Evolutionary conservation across 345 rosid species (phyloP), one percentile per base, ranked within the genome.

Genomic region (Corymbia maculata): DNA sequence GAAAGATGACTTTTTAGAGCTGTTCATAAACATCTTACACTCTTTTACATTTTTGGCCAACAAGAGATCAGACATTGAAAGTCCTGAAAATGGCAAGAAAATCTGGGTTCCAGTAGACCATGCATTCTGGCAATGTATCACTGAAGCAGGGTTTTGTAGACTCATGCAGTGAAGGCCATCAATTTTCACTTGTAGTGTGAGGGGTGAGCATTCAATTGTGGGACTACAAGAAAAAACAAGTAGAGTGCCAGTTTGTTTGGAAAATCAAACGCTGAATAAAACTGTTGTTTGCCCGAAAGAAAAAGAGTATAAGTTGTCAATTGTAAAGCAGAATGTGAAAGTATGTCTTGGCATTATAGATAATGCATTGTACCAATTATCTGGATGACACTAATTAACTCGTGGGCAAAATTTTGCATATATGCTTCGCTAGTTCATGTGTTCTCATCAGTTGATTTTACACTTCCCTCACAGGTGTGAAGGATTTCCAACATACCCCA

Each of bases 401-500:
- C 8, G 4, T 6, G 3, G 49, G 49, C 28, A 36, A 16, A 85
- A 51, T 88, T 24, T 82, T 5, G 44, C 80, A 14, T 44, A 45
- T 21, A 28, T 42, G 26, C 47, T 32, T 87, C 14, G 28, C 52
- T 28, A 66, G 79, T 64, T 87, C 44, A 61, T 0, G 2, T n/a
- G 30, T 32, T 64, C 85, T 53, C 59, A 85, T 52, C 21, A 36
- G 59, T 21, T 86, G 61, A 51, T 45, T 88, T 88, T 61, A 51
- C 82, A 51, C 52, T 36, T 85, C 84, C 22, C 88, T 79, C 36
- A 87, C 93, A 98, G 99, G 99, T 96, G 99, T 87, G 99, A 98
- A 91, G 92, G 98, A 89, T 98, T 97, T 92, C 99, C 99, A 7
- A 93, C 96, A 6, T 97, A 98, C 89, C 98, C 99, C 36, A 95